phyloP scores from a whole-genome alignment of 495 filamentous ascomycete species.

The Penicillium canescens region DNA sequence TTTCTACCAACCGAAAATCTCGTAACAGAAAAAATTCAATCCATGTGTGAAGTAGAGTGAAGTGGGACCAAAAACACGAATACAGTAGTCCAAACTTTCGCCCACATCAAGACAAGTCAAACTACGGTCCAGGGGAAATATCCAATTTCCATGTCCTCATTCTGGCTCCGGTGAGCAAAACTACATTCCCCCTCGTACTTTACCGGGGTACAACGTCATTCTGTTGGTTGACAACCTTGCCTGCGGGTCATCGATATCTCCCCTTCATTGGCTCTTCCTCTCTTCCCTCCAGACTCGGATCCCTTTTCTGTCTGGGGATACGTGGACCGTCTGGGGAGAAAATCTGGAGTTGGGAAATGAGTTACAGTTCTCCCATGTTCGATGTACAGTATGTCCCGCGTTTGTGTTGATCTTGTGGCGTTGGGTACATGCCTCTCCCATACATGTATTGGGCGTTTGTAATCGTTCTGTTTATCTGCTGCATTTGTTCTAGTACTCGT shows the following conservation, averaged over 20 bases:
- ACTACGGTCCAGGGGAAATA: not conserved
- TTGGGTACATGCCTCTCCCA: no score
- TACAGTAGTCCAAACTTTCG: not conserved
- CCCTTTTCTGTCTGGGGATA: not conserved
- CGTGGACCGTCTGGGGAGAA: constrained; percentile 3
- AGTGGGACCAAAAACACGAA: no score
- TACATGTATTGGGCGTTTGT: no score
- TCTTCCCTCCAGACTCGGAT: not conserved
- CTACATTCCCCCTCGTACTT: not conserved
- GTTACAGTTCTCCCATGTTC: not conserved
- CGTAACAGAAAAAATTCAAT: no score
- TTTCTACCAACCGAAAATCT: no score
- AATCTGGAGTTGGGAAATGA: constrained; percentile 6
- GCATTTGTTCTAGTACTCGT: no score
- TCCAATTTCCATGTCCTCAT: not conserved
- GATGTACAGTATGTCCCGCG: no score
- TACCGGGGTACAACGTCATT: not conserved
- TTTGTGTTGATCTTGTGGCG: no score
- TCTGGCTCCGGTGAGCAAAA: constrained; percentile 12
- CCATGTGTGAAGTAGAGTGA: no score
- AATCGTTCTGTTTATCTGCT: no score
- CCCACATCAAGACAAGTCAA: not conserved
- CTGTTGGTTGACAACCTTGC: not conserved
- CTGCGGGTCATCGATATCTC: not conserved
- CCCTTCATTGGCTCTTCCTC: not conserved